A percentile compares a stretch with the other conserved stretches of the same genome.
Conservation (phyloP, 2,329 filamentous ascomycete species). For the Diaporthe sp. region DNA sequence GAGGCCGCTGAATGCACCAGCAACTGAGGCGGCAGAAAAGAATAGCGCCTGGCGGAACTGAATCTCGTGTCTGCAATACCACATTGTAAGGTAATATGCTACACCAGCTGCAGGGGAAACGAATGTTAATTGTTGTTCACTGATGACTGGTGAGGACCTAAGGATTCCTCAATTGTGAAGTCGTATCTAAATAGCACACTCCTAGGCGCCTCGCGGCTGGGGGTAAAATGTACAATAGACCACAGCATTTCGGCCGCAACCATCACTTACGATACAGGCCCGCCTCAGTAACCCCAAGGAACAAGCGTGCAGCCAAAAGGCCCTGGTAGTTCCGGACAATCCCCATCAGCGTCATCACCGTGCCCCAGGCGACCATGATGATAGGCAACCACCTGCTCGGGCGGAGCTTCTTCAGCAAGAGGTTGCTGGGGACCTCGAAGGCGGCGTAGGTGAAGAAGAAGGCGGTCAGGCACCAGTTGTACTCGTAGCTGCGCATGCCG, state of each 20-base stretch:
- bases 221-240: constrained; percentile 59
- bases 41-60: constrained; percentile 77
- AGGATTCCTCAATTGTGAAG: constrained; percentile 38
- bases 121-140: too few relatives aligned
- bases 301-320: constrained; percentile 65
- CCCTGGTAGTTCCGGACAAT: constrained; percentile 65
- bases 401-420: constrained; percentile 80
- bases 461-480: constrained; percentile 78
- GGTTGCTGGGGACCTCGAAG: constrained; percentile 83
- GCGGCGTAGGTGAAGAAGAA: constrained; percentile 87
- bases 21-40: constrained; percentile 85
- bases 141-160: not conserved
- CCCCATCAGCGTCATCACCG: constrained; percentile 66
- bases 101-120: not conserved
- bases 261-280: constrained; percentile 66
- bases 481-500: constrained; percentile 74
- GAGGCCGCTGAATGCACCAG: constrained; percentile 81
- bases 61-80: constrained; percentile 71
- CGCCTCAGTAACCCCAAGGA: constrained; percentile 76
- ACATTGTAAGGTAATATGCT: constrained; percentile 69
- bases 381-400: constrained; percentile 81
- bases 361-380: constrained; percentile 77
- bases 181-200: constrained; percentile 52
- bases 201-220: constrained; percentile 34
- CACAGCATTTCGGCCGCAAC: constrained; percentile 55